Evolutionary conservation across 1,284 basidiomycete species (phyloP), one percentile per base, ranked within the genome.

Genomic region (Apiotrichum veenhuisii): DNA sequence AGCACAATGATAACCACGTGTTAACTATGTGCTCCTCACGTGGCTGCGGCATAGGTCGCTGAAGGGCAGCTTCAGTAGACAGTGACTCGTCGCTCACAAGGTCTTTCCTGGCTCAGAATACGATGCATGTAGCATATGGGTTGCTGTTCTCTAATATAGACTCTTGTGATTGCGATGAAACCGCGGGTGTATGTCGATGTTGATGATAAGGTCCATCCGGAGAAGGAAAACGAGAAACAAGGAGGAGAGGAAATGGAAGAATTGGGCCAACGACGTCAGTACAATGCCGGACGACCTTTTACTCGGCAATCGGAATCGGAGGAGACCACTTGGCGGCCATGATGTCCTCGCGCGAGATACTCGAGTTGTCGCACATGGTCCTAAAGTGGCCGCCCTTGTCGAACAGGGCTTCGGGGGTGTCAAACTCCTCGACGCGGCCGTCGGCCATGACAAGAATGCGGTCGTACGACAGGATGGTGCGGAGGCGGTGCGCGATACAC

Each of bases 401-500:
- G 71, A 85, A 92, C 18, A 92, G 80, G 61, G 83, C 84, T 54
- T 89, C 78, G 3, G 89, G 89, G 4, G 87, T 86, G 72, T 89
- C 89, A 67, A 86, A 90, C 72, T 88, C 87, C 38, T 83, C 87
- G 12, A 87, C 71, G 30, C 64, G 59, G 37, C 91, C 91, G 33
- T 83, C 81, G 62, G 89, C 85, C 65, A 94, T 80, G 45, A 83
- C 82, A 15, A 81, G 80, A 55, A 91, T 87, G 15, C 85, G 78
- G 75, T 92, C 88, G 70, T 90, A 91, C 0, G 82, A 82, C 53
- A 92, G 80, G 65, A 93, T 91, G 0, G 90, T 92, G 52, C 86
- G 81, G 37, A 91, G 77, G 33, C 86, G 83, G 74, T 77, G 82
- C 8, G 87, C 87, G 61, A 89, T 87, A 67, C 83, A 85, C 10